A percentile compares a stretch with the other conserved stretches of the same genome.
These are phyloP conservation scores for Aspergillus asperescens DNA, from an alignment of 495 filamentous ascomycete species.

Conservation along the genomic window DNA sequence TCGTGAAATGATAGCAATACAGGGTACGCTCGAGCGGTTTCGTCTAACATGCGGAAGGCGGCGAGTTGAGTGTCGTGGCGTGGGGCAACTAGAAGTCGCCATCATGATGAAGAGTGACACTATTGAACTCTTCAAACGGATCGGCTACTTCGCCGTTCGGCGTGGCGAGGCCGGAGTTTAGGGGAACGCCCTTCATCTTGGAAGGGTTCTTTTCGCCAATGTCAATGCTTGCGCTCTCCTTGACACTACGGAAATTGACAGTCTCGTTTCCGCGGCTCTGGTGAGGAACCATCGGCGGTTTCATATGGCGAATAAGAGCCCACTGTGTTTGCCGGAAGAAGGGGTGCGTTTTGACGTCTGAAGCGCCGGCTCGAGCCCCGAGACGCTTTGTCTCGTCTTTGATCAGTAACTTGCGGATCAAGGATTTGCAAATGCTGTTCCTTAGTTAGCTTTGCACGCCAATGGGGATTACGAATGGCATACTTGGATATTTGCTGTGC, in stretches of 20 bases:
- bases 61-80: slow-evolving; percentile 9
- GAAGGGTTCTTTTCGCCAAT: slow-evolving; percentile 59
- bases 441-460: background rate
- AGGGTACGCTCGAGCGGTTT: slow-evolving; percentile 28
- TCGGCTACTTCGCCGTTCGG: slow-evolving; percentile 81
- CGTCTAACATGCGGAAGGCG: slow-evolving; percentile 14
- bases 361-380: slow-evolving; percentile 89
- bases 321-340: slow-evolving; percentile 96
- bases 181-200: slow-evolving; percentile 67
- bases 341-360: slow-evolving; percentile 92
- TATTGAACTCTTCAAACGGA: slow-evolving; percentile 98
- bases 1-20: slow-evolving; percentile 28
- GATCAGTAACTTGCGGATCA: slow-evolving; percentile 94
- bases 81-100: slow-evolving; percentile 51
- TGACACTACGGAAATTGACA: slow-evolving; percentile 94
- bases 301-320: slow-evolving; percentile 95
- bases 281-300: slow-evolving; percentile 95
- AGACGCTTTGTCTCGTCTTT: slow-evolving; percentile 96
- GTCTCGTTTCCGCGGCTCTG: slow-evolving; percentile 90
- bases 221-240: slow-evolving; percentile 93
- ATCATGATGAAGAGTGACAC: slow-evolving; percentile 95
- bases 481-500: slow-evolving; percentile 86
- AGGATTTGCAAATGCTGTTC: slow-evolving; percentile 81
- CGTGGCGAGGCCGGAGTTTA: slow-evolving; percentile 80
- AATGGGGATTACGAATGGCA: slow-evolving; percentile 28